Percentiles rank a stretch among this genome's conserved stretches.
phyloP scores from a whole-genome alignment of 169 alveolate genomes.

The Plasmodium vinckei region DNA sequence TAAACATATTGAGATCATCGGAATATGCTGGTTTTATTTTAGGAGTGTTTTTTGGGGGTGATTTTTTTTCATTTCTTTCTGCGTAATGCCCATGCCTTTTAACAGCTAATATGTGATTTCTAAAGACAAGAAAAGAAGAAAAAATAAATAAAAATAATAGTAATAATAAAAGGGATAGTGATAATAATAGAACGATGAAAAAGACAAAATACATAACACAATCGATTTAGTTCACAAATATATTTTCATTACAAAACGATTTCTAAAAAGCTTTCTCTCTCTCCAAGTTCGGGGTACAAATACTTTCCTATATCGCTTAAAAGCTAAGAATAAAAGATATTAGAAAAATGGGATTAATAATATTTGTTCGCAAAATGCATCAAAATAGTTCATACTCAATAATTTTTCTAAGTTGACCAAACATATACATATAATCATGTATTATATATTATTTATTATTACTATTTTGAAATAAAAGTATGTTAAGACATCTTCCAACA shows the following conservation, averaged over 20 bases:
- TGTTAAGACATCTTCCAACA: constrained; percentile 25
- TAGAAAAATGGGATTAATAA: not conserved
- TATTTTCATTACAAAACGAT: constrained; percentile 48
- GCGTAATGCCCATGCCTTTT: constrained; percentile 26
- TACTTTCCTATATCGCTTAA: constrained; percentile 34
- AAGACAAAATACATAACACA: not conserved
- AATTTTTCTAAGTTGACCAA: not conserved
- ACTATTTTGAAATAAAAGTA: constrained; percentile 70
- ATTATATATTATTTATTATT: not conserved
- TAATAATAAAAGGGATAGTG: not conserved
- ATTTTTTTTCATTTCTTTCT: constrained; percentile 14
- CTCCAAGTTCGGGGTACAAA: constrained; percentile 40
- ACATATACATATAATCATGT: not conserved
- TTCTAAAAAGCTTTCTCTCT: constrained; percentile 63
- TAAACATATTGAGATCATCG: constrained; percentile 25
- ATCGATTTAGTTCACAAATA: not conserved
- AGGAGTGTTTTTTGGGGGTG: constrained; percentile 10
- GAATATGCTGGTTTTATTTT: constrained; percentile 21
- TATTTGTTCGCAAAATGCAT: not conserved
- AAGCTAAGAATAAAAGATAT: not conserved
- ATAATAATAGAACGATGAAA: not conserved
- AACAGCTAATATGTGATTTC: constrained; percentile 35
- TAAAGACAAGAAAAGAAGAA: constrained; percentile 2
- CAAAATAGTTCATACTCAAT: not conserved
- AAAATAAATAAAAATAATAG: constrained; percentile 1